Evolutionary conservation across 345 rosid genomes (phyloP).

Genomic region (Camelina hispida): DNA sequence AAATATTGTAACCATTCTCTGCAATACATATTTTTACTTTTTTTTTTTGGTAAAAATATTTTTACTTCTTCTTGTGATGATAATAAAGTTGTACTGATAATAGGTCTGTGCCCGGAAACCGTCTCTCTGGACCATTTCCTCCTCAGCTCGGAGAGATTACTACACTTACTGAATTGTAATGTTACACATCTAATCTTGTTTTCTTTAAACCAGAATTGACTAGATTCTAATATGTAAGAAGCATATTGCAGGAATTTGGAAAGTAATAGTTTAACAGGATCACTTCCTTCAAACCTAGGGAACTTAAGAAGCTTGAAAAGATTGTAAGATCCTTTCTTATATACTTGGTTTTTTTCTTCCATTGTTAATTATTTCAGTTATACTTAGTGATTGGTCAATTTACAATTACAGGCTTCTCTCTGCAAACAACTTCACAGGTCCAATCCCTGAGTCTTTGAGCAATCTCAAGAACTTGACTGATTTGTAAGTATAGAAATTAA

Average conservation of each 20-base stretch:
- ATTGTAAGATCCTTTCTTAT: conserved; percentile 52
- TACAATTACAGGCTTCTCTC: conserved; percentile 64
- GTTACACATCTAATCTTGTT: conserved; percentile 26
- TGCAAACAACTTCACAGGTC: conserved; percentile 72
- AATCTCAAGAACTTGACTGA: conserved; percentile 65
- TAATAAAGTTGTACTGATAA: conserved; percentile 19
- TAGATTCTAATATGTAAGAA: background rate
- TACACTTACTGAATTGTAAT: conserved; percentile 67
- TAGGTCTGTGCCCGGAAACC: conserved; percentile 71
- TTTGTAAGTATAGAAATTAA: conserved; percentile 61
- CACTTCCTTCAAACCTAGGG: conserved; percentile 68
- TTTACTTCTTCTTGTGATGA: background rate
- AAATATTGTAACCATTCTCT: conserved; percentile 52
- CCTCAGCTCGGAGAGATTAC: conserved; percentile 57
- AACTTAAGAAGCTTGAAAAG: conserved; percentile 54
- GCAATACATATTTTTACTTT: background rate
- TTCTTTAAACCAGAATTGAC: conserved; percentile 2
- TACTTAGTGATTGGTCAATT: conserved; percentile 5
- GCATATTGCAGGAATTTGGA: conserved; percentile 59
- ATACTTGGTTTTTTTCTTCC: too few species aligned
- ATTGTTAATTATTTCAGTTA: background rate
- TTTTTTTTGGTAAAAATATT: too few species aligned
- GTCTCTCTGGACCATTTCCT: conserved; percentile 70
- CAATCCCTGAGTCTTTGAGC: conserved; percentile 60
- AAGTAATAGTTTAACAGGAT: conserved; percentile 63